A percentile compares a stretch with the other conserved stretches of the same genome.
Evolutionary conservation across 2,329 filamentous ascomycete species (phyloP).

Genomic region (Helotiales sp.): DNA sequence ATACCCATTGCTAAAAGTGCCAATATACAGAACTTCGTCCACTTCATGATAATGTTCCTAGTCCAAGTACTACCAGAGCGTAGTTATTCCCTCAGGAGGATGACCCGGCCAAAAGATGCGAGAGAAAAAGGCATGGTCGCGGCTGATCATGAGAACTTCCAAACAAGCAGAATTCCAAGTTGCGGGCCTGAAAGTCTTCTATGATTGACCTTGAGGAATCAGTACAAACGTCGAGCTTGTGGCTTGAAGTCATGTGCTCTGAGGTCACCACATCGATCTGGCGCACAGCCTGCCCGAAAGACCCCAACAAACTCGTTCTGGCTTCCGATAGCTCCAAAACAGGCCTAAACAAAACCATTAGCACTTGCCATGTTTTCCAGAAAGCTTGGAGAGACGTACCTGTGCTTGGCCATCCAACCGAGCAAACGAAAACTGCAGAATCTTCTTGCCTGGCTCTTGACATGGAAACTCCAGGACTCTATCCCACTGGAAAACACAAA

Average conservation of each 20-base stretch:
- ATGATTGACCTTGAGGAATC: background rate
- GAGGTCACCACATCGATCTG: background rate
- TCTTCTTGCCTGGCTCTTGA: conserved; percentile 1
- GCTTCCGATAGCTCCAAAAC: background rate
- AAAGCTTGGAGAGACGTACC: background rate
- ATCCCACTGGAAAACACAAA: conserved; percentile 19
- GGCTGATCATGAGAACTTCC: no score
- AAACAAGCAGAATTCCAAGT: no score
- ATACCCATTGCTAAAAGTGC: no score
- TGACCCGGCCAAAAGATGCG: no score
- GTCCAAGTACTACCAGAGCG: no score
- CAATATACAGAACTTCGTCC: no score
- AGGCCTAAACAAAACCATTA: background rate
- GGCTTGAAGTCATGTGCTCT: background rate
- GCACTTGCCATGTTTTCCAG: background rate
- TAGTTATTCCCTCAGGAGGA: no score
- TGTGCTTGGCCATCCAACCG: conserved; percentile 33
- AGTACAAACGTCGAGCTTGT: background rate
- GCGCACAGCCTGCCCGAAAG: background rate
- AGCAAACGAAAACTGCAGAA: conserved; percentile 27
- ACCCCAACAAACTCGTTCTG: conserved; percentile 5
- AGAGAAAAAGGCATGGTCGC: no score
- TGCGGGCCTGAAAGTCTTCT: no score
- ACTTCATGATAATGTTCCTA: no score
- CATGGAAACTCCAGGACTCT: background rate